phyloP scores from a whole-genome alignment of 2,329 filamentous ascomycete genomes.

The Aspergillus sp. region DNA sequence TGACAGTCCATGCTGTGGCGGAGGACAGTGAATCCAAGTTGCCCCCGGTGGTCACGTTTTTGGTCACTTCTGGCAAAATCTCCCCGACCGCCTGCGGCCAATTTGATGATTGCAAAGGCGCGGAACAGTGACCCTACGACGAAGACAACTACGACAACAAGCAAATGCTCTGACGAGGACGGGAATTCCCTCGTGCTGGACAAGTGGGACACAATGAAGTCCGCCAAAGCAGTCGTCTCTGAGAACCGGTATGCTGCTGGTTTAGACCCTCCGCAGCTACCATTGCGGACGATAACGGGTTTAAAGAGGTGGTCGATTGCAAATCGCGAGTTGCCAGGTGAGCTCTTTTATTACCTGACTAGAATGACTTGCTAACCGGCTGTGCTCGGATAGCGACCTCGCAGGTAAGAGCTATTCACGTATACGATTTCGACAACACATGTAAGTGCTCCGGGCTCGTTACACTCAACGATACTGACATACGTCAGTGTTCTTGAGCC shows the following conservation, averaged over 20 bases:
- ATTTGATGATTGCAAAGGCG: background rate
- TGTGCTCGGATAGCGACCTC: constrained; percentile 47
- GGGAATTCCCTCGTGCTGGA: constrained; percentile 1
- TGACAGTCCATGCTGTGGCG: too few species aligned
- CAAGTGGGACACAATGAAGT: constrained; percentile 22
- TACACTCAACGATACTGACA: constrained; percentile 9
- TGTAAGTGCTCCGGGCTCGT: constrained; percentile 46
- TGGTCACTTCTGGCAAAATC: constrained; percentile 6
- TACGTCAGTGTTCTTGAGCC: constrained; percentile 73
- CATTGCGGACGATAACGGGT: constrained; percentile 58
- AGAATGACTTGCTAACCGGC: background rate
- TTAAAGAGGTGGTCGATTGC: constrained; percentile 79
- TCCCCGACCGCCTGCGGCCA: constrained; percentile 1
- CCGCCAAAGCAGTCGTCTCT: constrained; percentile 30
- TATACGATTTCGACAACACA: constrained; percentile 98
- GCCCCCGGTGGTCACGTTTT: constrained; percentile 11
- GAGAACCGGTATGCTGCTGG: constrained; percentile 19
- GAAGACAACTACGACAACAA: background rate
- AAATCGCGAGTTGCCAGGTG: constrained; percentile 64
- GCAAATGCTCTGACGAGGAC: constrained; percentile 5
- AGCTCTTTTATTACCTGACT: constrained; percentile 12
- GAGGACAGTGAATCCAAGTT: background rate
- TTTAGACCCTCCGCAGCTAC: constrained; percentile 12
- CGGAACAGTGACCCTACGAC: background rate
- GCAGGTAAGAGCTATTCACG: constrained; percentile 70